phyloP scores from a whole-genome alignment of 495 filamentous ascomycete genomes.

The Penicillium canescens region DNA sequence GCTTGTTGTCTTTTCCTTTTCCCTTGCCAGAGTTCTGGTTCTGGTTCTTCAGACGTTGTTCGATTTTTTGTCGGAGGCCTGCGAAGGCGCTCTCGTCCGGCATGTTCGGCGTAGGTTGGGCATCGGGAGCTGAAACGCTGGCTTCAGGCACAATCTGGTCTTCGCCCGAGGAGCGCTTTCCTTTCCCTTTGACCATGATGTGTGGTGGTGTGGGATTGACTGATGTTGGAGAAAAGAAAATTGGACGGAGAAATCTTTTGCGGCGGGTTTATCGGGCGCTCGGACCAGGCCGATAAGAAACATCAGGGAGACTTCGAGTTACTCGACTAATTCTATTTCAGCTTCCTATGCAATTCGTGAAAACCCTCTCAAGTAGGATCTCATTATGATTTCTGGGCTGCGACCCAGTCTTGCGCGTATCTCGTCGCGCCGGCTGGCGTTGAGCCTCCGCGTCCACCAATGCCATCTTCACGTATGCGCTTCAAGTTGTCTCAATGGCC shows the following conservation, averaged over 20 bases:
- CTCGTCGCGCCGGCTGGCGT: conserved; percentile 9
- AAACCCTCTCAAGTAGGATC: background rate
- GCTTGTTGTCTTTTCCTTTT: conserved; percentile 46
- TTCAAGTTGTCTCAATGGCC: background rate
- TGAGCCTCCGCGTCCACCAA: conserved; percentile 16
- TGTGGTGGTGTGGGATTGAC: conserved; percentile 16
- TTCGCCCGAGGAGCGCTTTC: conserved; percentile 40
- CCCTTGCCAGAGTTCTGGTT: conserved; percentile 44
- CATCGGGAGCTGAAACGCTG: conserved; percentile 16
- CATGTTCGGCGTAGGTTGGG: conserved; percentile 29
- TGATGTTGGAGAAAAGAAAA: conserved; percentile 23
- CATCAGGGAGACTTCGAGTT: conserved; percentile 13
- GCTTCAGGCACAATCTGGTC: conserved; percentile 20
- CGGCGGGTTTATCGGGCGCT: conserved; percentile 33
- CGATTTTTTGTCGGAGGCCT: conserved; percentile 64
- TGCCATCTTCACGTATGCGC: conserved; percentile 28
- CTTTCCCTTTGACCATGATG: conserved; percentile 43
- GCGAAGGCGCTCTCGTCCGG: conserved; percentile 62
- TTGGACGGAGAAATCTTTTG: conserved; percentile 35
- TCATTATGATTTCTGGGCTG: conserved; percentile 13
- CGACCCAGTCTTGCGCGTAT: conserved; percentile 5
- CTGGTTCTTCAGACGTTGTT: conserved; percentile 50
- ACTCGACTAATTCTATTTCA: conserved; percentile 13
- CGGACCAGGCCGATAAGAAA: conserved; percentile 34
- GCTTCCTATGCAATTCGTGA: conserved; percentile 1